These are phyloP conservation scores for Melastoma malabathricum DNA, from an alignment of 345 rosid species.

Conservation along the genomic window DNA sequence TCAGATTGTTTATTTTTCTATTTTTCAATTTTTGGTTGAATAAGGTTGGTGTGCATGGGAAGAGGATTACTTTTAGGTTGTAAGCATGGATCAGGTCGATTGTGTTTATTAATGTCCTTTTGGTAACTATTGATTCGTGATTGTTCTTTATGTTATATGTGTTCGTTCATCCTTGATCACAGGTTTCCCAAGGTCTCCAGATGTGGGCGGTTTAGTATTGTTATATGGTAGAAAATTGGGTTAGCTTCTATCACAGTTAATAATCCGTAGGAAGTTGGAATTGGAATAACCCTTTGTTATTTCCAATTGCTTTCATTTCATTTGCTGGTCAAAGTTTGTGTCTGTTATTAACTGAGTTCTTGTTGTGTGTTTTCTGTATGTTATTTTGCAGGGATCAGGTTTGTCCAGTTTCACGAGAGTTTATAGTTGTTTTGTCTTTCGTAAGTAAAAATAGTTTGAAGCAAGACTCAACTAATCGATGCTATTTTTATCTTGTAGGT, in stretches of 20 bases:
- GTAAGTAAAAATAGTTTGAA: constrained; percentile 1
- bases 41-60: not conserved
- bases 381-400: constrained; percentile 63
- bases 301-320: no score
- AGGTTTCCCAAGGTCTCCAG: constrained; percentile 10
- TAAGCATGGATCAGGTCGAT: not conserved
- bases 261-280: no score
- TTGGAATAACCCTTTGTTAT: no score
- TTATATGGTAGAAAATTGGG: constrained; percentile 10
- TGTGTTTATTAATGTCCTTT: not conserved
- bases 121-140: not conserved
- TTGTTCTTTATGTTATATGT: not conserved
- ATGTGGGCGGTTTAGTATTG: constrained; percentile 7
- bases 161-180: constrained; percentile 1
- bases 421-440: constrained; percentile 10
- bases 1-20: not conserved
- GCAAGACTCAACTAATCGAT: no score
- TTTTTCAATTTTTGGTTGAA: not conserved
- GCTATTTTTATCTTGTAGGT: no score
- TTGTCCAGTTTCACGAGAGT: constrained; percentile 42
- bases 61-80: no score
- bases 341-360: constrained; percentile 4
- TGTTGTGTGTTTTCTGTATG: constrained; percentile 23
- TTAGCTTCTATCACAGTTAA: not conserved
- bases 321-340: no score